These are phyloP conservation scores for Solanum paucissectum DNA, from an alignment of 257 asterid species.

Conservation along the genomic window DNA sequence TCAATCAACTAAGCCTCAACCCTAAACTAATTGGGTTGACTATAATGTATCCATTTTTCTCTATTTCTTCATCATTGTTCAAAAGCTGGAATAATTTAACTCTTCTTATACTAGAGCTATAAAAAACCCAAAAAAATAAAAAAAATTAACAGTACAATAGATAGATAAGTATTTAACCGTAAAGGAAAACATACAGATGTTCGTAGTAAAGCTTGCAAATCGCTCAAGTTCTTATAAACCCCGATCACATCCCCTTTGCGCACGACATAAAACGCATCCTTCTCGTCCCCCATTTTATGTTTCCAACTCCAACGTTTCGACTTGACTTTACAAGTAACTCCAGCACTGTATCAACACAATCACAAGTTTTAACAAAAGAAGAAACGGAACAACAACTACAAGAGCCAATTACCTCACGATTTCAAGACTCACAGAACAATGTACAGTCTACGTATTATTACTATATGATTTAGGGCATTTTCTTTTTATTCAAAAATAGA, in stretches of 20 bases:
- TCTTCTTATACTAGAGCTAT: background rate
- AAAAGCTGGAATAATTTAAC: background rate
- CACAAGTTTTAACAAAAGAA: background rate
- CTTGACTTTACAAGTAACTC: background rate
- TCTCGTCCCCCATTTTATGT: conserved; percentile 68
- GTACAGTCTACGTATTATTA: background rate
- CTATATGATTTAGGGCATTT: background rate
- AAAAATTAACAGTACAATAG: background rate
- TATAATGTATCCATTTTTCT: background rate
- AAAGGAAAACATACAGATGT: conserved; percentile 43
- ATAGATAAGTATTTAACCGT: background rate
- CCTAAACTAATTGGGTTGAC: background rate
- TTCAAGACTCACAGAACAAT: background rate
- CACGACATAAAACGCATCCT: conserved; percentile 78
- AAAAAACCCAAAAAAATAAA: background rate
- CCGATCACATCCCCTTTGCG: conserved; percentile 65
- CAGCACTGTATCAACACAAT: background rate
- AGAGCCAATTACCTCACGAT: background rate
- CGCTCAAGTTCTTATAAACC: conserved; percentile 77
- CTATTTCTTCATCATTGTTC: background rate
- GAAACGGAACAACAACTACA: background rate
- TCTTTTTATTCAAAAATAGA: background rate
- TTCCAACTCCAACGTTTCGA: background rate
- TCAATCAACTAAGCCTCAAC: background rate
- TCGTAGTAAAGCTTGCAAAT: conserved; percentile 66